Conservation (phyloP, 768 basidiomycete species). For the Mycena maculata region DNA sequence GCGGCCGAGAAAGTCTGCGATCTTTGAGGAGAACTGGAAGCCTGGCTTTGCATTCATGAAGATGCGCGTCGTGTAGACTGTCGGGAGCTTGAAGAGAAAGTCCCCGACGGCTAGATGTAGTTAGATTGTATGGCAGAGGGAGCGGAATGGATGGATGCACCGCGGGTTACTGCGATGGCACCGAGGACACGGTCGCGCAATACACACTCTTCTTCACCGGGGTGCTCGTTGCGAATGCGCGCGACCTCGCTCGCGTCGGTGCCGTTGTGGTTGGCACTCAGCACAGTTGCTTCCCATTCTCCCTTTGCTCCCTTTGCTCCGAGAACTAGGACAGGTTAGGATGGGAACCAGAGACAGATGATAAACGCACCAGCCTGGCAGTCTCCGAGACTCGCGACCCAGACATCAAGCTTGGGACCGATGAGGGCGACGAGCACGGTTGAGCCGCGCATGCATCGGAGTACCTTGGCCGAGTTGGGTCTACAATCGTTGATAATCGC, state of each 20-base stretch:
- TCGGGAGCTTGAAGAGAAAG: constrained; percentile 64
- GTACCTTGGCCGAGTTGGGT: constrained; percentile 48
- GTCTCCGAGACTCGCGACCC: constrained; percentile 70
- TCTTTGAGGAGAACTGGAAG: constrained; percentile 48
- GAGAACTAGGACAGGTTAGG: constrained; percentile 48
- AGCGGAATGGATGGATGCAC: constrained; percentile 41
- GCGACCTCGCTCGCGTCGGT: constrained; percentile 52
- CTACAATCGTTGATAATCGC: constrained; percentile 55
- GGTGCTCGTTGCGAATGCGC: constrained; percentile 58
- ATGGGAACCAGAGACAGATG: neutral
- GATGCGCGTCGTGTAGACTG: constrained; percentile 57
- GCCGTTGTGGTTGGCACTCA: constrained; percentile 67
- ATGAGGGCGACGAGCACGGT: constrained; percentile 62
- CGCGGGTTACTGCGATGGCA: constrained; percentile 67
- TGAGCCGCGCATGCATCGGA: constrained; percentile 63
- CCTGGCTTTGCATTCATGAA: constrained; percentile 56
- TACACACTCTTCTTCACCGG: constrained; percentile 57
- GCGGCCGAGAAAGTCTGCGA: constrained; percentile 57
- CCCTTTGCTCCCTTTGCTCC: constrained; percentile 48
- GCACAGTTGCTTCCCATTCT: constrained; percentile 51
- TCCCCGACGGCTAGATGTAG: constrained; percentile 61
- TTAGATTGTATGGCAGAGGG: constrained; percentile 1
- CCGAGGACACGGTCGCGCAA: constrained; percentile 61
- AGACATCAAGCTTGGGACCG: constrained; percentile 58
- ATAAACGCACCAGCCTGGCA: constrained; percentile 59